Base-by-base conservation (phyloP, 805 yeast genomes). In the Wickerhamiella kurtzmanii region DNA sequence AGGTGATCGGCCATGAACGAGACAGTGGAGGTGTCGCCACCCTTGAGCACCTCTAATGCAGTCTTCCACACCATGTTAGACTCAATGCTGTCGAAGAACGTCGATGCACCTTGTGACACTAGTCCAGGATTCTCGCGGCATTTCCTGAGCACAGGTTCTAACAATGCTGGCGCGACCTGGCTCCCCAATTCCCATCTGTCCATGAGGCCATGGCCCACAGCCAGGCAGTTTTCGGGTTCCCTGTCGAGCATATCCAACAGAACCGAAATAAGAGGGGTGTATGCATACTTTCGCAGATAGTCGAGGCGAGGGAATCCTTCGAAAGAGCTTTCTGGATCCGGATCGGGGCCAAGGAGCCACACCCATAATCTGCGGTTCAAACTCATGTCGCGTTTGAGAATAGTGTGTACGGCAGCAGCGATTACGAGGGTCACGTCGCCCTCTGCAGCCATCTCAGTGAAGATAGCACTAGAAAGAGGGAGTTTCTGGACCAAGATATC, bases 121-220 rank as follows among this genome's bases (percentile, higher is more conserved):
- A 74, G 80, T 4, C 66, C 64, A 46, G 41, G 41, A 8, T 38
- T 17, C 25, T 38, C 25, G n/a, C 22, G 5, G 19, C 41, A 38
- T 38, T 4, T 49, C 49, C 47, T 53, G 43, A 92, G 62, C 2
- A 84, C 67, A 0, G 94, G 89, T 0, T 76, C 64, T 41, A 92
- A 74, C 5, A 88, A 61, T 21, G 67, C 63, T 0, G 95, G 94
- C 0, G 87, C 77, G 1, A 89, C 67, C 13, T 73, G 61, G 9
- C 79, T 76, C 11, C 96, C 94, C 38, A 92, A 79, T 62, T 92
- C 98, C 97, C 97, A 92, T 51, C 86, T 76, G 59, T 92, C 97
- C 79, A 88, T 75, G 2, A 88, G 70, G 0, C 92, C 76, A 3
- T 80, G 65, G 1, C 85, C 72, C 4, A 89, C 79, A 44, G 72